Base-by-base conservation (phyloP, 1,139 yeast genomes). In the Saccharomyces hybrid region DNA sequence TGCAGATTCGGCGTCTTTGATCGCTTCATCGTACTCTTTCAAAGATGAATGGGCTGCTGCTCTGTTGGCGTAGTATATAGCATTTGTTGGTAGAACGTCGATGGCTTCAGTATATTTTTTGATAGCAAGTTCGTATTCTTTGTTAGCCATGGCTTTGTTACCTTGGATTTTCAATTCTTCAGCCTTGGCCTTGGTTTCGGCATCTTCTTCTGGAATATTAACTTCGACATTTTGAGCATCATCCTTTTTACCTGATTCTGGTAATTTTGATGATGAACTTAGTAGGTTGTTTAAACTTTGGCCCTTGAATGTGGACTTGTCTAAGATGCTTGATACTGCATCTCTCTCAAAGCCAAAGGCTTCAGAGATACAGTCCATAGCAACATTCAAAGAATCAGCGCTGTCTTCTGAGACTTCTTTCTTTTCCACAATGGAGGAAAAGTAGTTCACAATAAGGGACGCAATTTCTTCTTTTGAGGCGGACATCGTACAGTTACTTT, bases 11-110 rank as follows among this genome's bases (percentile, higher is more conserved):
- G 99, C 96, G 71, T 93, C 99, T 48, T 74, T 76, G 49, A 87
- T 81, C 1, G 99, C 99, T 60, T 80, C 75, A 16, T 81, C 86
- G 67, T 88, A 93, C 59, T 88, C 77, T 58, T 83, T 79, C 49
- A 80, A 70, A 7, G 96, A 88, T 16, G 96, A 88, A 71, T 87
- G 83, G 4, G 99, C 99, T 51, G 99, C 99, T 16, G 99, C 98
- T 70, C 99, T 83, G 75, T 93, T 93, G 38, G 98, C 90, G 60
- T 80, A 82, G 73, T 86, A 95, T 28, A 95, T 88, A 14, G 90
- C 91, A 69, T 90, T 90, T 14, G 78, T 71, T 52, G 89, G 82
- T 60, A 84, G 80, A 55, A 86, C 73, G 32, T 74, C 82, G 60
- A 91, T 82, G n/a, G 99, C 98, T 58, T 80, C 81, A 9, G 96